Base-by-base conservation (phyloP, 1,139 yeast genomes). In the Scheffersomyces quercinus region DNA sequence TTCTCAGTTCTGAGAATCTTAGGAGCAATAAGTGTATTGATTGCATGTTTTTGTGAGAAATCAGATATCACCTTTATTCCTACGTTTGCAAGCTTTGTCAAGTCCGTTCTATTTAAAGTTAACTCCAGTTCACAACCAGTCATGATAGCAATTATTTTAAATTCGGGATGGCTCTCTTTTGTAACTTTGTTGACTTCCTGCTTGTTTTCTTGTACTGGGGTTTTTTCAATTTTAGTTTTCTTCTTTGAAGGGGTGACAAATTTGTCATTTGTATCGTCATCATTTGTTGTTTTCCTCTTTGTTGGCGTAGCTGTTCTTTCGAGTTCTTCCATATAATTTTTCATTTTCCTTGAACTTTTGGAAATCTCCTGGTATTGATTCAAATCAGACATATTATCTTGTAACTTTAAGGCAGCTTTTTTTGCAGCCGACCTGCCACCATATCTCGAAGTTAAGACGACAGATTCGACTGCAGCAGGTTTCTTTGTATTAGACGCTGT, bases 1-100 rank as follows among this genome's bases (percentile, higher is more conserved):
- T 93, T 93, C 47, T 87, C 96, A 0, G 98, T 93, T 51, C 98
- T 76, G 53, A 86, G 63, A 10, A 85, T 75, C 48, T 82, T 81
- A 1, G 97, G 96, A 0, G 97, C 93, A 13, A 91, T 71, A 8
- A 86, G 68, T 34, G 84, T 67, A 53, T 81, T 77, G 31, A 58
- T 55, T 1, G 42, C 42, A 35, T 46, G 48, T 42, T 53, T 62
- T 5, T 53, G 51, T 28, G 61, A 58, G 29, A 65, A 64, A 33
- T 67, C 70, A 20, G 67, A 61, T 12, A 75, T 58, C 9, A 80
- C 75, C 34, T 70, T 73, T 11, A 77, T 63, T 2, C 77, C 75
- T 10, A 77, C 60, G 2, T 46, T 44, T 10, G 61, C 51, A 20
- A 74, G 55, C 26, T 56, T 60, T 13, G 52, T 39, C 3, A 57